Base-by-base conservation (phyloP, 2,329 filamentous ascomycete species). In the Trichoderma lentiforme region DNA sequence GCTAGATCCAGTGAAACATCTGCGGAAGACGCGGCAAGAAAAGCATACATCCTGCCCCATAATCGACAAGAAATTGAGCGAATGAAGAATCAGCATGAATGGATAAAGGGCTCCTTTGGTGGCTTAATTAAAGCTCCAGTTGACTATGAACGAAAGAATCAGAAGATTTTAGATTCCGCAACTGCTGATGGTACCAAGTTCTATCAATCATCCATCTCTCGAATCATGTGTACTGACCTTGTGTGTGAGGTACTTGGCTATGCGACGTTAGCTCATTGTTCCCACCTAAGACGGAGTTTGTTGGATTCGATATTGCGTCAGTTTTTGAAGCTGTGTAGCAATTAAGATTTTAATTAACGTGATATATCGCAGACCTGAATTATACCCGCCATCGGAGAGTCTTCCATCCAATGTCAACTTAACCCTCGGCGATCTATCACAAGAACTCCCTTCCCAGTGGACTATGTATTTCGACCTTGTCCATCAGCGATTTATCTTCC, bases 401-500 rank as follows among this genome's bases (percentile, higher is more conserved):
- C 36, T 64, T 9, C 39, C 61, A 12, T 15, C 64, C 28, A 72
- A 72, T 34, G 56, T 72, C 32, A 36, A 2, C 18, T 51, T 72
- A 21, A 43, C 63, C 7, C 56, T 26, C 3, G 70, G 64, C 1
- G 70, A 69, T 62, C 24, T 72, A 6, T 57, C 60, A 0, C 61
- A 63, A 8, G 43, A 56, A 9, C 64, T 70, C 18, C 69, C 69
- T n/a, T 43, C 51, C 5, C 70, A 70, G 4, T 73, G 71, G 73
- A 61, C 43, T 3, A 12, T 26, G 24, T 30, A 47, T 28, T 74
- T 74, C 34, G 72, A 74, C 65, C 69, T 74, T 4, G 73, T 73
- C 18, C 73, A 74, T 47, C 73, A 74, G 11, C 71, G 73, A 15
- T 70, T 74, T 15, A 62, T 70, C 6, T 70, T 74, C n/a, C 71